A percentile compares a stretch with the other conserved stretches of the same genome.
Conservation (phyloP, 805 yeast species). For the Yarrowia sp. region DNA sequence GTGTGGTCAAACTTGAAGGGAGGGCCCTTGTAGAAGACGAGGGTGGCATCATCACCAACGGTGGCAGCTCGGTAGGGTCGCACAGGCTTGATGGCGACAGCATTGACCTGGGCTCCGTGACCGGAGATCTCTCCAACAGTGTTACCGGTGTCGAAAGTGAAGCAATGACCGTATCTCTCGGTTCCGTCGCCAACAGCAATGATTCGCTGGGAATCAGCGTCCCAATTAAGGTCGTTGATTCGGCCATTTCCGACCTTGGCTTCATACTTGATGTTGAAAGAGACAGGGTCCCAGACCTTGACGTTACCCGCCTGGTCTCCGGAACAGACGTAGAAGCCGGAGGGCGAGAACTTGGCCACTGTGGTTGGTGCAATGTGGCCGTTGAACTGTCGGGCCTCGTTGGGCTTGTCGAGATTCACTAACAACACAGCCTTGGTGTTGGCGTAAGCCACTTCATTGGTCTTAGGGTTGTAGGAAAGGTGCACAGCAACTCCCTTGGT, state of each 20-base stretch:
- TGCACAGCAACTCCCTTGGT: slow-evolving; percentile 65
- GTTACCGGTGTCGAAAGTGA: slow-evolving; percentile 92
- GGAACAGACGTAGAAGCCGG: slow-evolving; percentile 85
- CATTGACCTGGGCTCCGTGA: slow-evolving; percentile 77
- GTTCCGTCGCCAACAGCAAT: slow-evolving; percentile 95
- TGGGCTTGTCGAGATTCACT: slow-evolving; percentile 58
- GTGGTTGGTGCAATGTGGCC: slow-evolving; percentile 71
- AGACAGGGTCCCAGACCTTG: slow-evolving; percentile 74
- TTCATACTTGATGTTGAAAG: slow-evolving; percentile 68
- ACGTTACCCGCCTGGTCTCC: slow-evolving; percentile 91
- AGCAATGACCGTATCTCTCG: slow-evolving; percentile 87
- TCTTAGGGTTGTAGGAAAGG: slow-evolving; percentile 66
- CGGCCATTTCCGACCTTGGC: slow-evolving; percentile 76
- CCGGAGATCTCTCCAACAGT: slow-evolving; percentile 96
- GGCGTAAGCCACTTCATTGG: slow-evolving; percentile 74
- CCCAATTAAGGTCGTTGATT: slow-evolving; percentile 86
- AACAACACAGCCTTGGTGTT: slow-evolving; percentile 75
- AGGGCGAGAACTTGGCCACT: slow-evolving; percentile 82
- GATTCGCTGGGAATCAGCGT: slow-evolving; percentile 75
- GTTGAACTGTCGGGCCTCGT: slow-evolving; percentile 59
- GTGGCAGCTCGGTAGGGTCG: slow-evolving; percentile 94
- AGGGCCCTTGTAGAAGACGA: slow-evolving; percentile 86
- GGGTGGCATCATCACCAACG: slow-evolving; percentile 80
- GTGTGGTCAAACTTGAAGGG: slow-evolving; percentile 84
- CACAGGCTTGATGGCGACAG: slow-evolving; percentile 76